Conservation (phyloP, 805 yeast genomes). For the Ogataea paraovalis region DNA sequence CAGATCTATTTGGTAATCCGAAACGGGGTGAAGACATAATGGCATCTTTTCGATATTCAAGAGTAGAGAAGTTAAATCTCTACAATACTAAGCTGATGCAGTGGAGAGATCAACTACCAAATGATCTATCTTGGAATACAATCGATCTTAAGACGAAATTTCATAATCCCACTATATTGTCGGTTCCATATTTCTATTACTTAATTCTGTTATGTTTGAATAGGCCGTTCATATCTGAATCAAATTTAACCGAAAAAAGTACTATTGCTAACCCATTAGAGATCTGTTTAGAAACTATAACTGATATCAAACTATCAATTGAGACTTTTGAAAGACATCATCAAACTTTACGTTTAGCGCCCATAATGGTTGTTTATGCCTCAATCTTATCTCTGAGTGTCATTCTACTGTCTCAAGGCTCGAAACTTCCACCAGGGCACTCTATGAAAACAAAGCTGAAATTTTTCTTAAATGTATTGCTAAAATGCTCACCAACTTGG, state of each 20-base stretch:
- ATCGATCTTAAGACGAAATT: not conserved
- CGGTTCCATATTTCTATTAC: constrained; percentile 51
- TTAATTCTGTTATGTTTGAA: constrained; percentile 55
- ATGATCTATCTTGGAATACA: not conserved
- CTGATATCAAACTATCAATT: constrained; percentile 38
- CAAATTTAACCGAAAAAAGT: constrained; percentile 12
- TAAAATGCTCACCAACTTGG: constrained; percentile 44
- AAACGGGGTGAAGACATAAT: not conserved
- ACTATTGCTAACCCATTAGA: constrained; percentile 2
- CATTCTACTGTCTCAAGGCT: constrained; percentile 7
- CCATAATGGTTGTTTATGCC: constrained; percentile 45
- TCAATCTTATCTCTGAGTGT: constrained; percentile 32
- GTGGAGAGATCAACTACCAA: not conserved
- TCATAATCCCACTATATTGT: constrained; percentile 34
- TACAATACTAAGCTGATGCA: not conserved
- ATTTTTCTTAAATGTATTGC: constrained; percentile 38
- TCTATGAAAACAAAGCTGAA: constrained; percentile 28
- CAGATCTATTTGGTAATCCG: not conserved
- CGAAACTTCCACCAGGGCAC: constrained; percentile 34
- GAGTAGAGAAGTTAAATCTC: not conserved
- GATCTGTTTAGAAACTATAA: constrained; percentile 38
- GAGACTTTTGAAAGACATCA: constrained; percentile 35
- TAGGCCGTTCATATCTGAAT: constrained; percentile 50
- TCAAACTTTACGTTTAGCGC: constrained; percentile 36
- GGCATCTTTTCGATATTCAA: not conserved